Evolutionary conservation across 2,329 filamentous ascomycete species (phyloP), one percentile per base, ranked within the genome.

Genomic region (Alternaria infectoria): DNA sequence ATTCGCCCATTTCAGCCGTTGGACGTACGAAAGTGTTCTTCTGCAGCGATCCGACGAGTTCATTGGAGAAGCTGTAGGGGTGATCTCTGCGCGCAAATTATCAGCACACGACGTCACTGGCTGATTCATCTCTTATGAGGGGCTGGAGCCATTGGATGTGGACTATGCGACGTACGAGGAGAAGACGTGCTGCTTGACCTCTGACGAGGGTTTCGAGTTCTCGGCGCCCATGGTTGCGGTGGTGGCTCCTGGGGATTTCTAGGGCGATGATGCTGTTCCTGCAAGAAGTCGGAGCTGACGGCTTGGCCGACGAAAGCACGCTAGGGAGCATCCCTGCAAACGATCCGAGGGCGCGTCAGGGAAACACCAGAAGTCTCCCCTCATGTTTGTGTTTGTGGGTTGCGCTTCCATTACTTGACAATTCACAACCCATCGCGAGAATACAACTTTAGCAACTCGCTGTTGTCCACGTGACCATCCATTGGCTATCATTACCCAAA

Each of bases 11-110:
- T 45, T 17, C 13, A 5, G 28, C 44, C 2, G 13, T 10, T 26
- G 9, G 4, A 63, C 72, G 59, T 87, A 97, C 94, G 89, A 97
- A 93, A 73, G 91, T 87, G 84, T 89, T 97, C 66, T 89, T 88
- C 81, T 97, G 93, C 65, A 98, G 86, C 65, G 90, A 89, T 75
- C 97, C 90, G 74, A 96, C 86, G 75, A 97, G 86, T 77, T 92
- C 90, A 77, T 92, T 89, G 70, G 93, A 97, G 81, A 97, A 90
- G 71, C 86, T 85, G 67, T 91, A 85, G 65, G 89, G 88, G 45
- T 87, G 84, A 70, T 88, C 84, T 75, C 87, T 89, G 74, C 67
- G 65, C 67, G 69, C 70, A 80, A 76, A 77, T 81, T 70, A 69
- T 77, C 61, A 72, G 73, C 65, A 62, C 54, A 40, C 47, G 44